A percentile compares a stretch with the other conserved stretches of the same genome.
These are phyloP conservation scores for Vigna trinervia DNA, from an alignment of 306 rosid species.

Conservation along the genomic window DNA sequence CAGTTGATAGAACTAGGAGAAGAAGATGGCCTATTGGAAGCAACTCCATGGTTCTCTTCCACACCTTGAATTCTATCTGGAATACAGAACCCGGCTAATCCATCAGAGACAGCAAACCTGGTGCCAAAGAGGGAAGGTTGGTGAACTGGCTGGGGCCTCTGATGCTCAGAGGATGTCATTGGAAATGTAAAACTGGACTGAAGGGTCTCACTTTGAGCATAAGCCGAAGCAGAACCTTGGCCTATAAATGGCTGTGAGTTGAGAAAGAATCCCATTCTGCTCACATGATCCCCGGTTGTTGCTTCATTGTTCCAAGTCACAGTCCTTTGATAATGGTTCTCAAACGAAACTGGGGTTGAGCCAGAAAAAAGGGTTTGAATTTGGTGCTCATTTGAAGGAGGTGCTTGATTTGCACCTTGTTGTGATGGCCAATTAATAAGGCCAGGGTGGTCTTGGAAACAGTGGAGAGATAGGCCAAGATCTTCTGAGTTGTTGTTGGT, in stretches of 20 bases:
- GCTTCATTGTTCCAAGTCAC: conserved; percentile 52
- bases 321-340: conserved; percentile 57
- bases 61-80: conserved; percentile 54
- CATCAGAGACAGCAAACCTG: conserved; percentile 53
- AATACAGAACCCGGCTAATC: conserved; percentile 57
- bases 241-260: conserved; percentile 55
- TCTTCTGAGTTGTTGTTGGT: conserved; percentile 53
- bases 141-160: conserved; percentile 48
- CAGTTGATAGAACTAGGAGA: conserved; percentile 65
- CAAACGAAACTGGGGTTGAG: conserved; percentile 52
- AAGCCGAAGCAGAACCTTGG: conserved; percentile 50
- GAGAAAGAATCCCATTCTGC: conserved; percentile 50
- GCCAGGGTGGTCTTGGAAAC: conserved; percentile 57
- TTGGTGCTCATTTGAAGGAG: conserved; percentile 51
- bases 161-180: conserved; percentile 49
- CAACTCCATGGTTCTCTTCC: conserved; percentile 53
- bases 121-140: conserved; percentile 62
- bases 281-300: conserved; percentile 31
- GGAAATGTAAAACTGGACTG: conserved; percentile 68
- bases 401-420: conserved; percentile 33
- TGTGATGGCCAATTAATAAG: conserved; percentile 51
- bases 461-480: conserved; percentile 82
- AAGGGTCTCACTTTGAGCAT: conserved; percentile 70
- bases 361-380: conserved; percentile 42
- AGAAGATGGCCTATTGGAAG: conserved; percentile 58